These are phyloP conservation scores for Artomyces pyxidatus DNA, from an alignment of 768 basidiomycete species.

Conservation along the genomic window DNA sequence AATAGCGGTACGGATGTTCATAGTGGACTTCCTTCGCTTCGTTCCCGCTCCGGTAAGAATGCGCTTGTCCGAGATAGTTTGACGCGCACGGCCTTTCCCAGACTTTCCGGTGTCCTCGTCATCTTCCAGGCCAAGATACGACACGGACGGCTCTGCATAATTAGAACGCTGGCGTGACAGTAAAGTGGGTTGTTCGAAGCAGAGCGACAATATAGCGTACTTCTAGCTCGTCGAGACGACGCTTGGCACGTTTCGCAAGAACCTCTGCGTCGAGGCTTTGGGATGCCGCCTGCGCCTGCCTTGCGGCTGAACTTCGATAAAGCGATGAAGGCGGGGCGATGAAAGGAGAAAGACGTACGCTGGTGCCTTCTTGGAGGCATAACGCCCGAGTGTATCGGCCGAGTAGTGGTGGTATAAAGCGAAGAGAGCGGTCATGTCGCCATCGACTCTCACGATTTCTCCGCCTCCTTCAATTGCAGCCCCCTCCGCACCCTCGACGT, in stretches of 20 bases:
- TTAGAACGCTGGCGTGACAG: slow-evolving; percentile 54
- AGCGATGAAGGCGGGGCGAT: not conserved
- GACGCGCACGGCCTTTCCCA: slow-evolving; percentile 62
- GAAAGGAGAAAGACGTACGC: not conserved
- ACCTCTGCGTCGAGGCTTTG: slow-evolving; percentile 51
- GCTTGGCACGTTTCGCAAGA: slow-evolving; percentile 65
- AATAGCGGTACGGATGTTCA: slow-evolving; percentile 72
- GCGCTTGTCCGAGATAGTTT: slow-evolving; percentile 75
- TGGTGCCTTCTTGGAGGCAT: slow-evolving; percentile 1
- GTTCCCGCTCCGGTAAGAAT: slow-evolving; percentile 43
- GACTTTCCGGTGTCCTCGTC: slow-evolving; percentile 38
- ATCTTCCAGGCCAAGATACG: slow-evolving; percentile 30
- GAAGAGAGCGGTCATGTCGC: slow-evolving; percentile 3
- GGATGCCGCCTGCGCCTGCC: slow-evolving; percentile 35
- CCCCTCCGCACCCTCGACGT: not conserved
- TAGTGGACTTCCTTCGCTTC: slow-evolving; percentile 71
- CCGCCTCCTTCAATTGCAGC: not conserved
- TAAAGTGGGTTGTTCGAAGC: not conserved
- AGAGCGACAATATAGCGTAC: slow-evolving; percentile 29
- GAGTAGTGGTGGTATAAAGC: not conserved
- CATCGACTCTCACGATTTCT: slow-evolving; percentile 15
- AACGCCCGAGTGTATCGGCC: not conserved
- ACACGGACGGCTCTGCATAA: slow-evolving; percentile 50
- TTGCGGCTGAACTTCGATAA: slow-evolving; percentile 29
- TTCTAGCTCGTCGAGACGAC: slow-evolving; percentile 82